These are phyloP conservation scores for Suhomyces terraborum DNA, from an alignment of 1,139 yeast species.

Conservation along the genomic window DNA sequence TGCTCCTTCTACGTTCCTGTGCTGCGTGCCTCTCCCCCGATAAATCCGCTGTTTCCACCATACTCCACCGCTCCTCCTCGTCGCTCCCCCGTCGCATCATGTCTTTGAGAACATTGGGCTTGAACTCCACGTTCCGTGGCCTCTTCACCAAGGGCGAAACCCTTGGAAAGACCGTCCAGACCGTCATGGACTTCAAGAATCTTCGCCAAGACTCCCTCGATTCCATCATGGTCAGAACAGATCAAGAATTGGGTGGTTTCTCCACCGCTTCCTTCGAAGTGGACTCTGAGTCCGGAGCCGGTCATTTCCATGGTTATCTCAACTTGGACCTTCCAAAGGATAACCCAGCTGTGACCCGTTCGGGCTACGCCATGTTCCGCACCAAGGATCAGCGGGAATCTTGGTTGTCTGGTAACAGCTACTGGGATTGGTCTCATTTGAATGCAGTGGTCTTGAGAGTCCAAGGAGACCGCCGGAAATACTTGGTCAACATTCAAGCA, in stretches of 20 bases:
- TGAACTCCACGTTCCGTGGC: conserved; percentile 39
- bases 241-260: conserved; percentile 76
- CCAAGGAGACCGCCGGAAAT: conserved; percentile 73
- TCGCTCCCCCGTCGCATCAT: conserved; percentile 19
- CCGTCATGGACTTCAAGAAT: conserved; percentile 59
- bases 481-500: conserved; percentile 78
- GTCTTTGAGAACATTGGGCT: conserved; percentile 49
- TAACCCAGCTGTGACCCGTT: conserved; percentile 64
- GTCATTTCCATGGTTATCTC: conserved; percentile 69
- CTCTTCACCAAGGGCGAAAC: conserved; percentile 39
- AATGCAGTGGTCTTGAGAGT: conserved; percentile 68
- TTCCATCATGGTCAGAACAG: conserved; percentile 62
- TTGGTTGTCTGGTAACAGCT: conserved; percentile 48
- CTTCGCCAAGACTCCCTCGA: conserved; percentile 42
- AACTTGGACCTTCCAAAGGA: conserved; percentile 74
- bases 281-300: conserved; percentile 40
- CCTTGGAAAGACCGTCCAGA: conserved; percentile 34
- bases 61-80: not conserved
- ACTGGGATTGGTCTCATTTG: conserved; percentile 66
- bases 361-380: conserved; percentile 88
- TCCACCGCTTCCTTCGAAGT: conserved; percentile 62
- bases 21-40: too few species aligned
- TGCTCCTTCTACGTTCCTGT: not conserved
- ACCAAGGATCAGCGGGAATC: conserved; percentile 63
- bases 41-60: too few species aligned